Percentiles rank a stretch among this genome's conserved stretches.
phyloP scores from a whole-genome alignment of 495 filamentous ascomycete genomes.

The Hypoxylon fragiforme region DNA sequence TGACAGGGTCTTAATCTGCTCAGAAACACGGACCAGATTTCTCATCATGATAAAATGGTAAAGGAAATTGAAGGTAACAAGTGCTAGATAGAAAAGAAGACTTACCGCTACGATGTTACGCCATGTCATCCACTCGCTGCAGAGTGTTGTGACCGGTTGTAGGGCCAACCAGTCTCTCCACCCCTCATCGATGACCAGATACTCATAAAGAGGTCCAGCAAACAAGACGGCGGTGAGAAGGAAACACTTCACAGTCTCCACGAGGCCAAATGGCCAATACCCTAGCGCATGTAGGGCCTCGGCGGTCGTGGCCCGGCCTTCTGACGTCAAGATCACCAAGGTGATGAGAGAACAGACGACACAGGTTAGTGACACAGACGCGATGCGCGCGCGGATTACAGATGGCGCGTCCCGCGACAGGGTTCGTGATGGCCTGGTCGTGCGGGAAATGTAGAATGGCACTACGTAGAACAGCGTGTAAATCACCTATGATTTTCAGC shows the following conservation, averaged over 20 bases:
- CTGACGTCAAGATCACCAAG: constrained; percentile 56
- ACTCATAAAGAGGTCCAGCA: constrained; percentile 79
- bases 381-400: constrained; percentile 84
- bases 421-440: constrained; percentile 77
- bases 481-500: constrained; percentile 54
- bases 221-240: constrained; percentile 80
- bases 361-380: constrained; percentile 74
- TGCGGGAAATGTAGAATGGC: constrained; percentile 82
- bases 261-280: constrained; percentile 69
- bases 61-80: background rate
- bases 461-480: constrained; percentile 87
- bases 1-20: constrained; percentile 96
- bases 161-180: constrained; percentile 67
- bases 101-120: constrained; percentile 59
- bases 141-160: constrained; percentile 36
- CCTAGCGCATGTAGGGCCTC: constrained; percentile 69
- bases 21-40: constrained; percentile 98
- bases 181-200: constrained; percentile 67
- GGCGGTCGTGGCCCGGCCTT: constrained; percentile 37
- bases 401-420: constrained; percentile 86
- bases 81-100: constrained; percentile 8
- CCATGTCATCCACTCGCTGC: constrained; percentile 55
- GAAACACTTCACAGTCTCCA: constrained; percentile 61
- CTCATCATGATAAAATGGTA: constrained; percentile 50
- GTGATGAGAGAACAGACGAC: constrained; percentile 62